Percentiles rank a stretch among this genome's conserved stretches.
Evolutionary conservation across 73 alveolate species (phyloP).

Genomic region (Symbiodinium pilosum): DNA sequence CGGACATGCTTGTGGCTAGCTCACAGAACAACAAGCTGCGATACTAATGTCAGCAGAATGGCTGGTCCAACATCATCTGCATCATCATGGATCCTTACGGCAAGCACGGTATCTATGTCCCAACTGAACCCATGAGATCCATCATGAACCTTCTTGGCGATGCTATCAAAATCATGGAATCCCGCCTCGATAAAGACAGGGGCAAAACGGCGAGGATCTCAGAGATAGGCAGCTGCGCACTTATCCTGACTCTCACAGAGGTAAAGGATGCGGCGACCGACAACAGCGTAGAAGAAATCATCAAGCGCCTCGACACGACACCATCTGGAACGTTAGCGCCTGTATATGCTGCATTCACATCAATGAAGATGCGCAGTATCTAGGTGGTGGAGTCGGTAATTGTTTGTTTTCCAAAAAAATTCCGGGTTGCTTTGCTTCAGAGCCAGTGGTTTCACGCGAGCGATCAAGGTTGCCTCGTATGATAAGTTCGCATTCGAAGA

Average conservation of each 20-base stretch:
- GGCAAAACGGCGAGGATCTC: neutral
- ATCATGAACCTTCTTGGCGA: neutral
- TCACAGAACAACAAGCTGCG: neutral
- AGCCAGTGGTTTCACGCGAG: neutral
- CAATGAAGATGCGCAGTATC: neutral
- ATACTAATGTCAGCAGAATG: neutral
- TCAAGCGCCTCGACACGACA: neutral
- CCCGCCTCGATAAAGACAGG: neutral
- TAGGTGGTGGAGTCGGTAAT: neutral
- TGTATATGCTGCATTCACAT: neutral
- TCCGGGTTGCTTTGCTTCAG: neutral
- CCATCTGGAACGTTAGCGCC: neutral
- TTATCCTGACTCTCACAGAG: neutral
- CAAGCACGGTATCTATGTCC: neutral
- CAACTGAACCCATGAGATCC: neutral
- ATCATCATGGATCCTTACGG: neutral
- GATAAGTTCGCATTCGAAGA: neutral
- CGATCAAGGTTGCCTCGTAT: neutral
- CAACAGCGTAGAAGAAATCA: neutral
- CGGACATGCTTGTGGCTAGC: neutral
- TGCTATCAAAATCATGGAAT: neutral
- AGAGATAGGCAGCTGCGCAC: neutral
- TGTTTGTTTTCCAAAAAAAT: no score
- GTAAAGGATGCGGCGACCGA: neutral
- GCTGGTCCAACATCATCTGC: neutral